Percentiles rank a stretch among this genome's conserved stretches.
Conservation (phyloP, 345 rosid genomes). For the Erucastrum elatum region DNA sequence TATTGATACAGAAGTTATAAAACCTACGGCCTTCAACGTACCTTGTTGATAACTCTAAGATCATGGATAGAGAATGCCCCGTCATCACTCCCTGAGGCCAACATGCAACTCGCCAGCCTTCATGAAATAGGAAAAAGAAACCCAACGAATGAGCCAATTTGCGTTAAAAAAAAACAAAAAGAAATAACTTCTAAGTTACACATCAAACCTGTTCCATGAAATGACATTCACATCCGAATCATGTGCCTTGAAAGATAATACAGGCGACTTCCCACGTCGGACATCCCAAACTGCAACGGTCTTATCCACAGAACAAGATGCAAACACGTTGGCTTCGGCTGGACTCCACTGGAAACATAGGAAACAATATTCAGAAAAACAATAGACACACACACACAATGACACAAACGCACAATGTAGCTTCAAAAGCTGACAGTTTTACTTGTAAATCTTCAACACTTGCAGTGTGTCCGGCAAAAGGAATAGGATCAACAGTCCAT, state of each 20-base stretch:
- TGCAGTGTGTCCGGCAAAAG: conserved; percentile 74
- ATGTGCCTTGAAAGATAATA: conserved; percentile 77
- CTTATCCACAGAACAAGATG: conserved; percentile 89
- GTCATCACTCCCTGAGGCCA: conserved; percentile 97
- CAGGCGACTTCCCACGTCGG: conserved; percentile 67
- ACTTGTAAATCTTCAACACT: conserved; percentile 97
- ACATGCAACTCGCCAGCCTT: conserved; percentile 89
- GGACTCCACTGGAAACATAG: conserved; percentile 86
- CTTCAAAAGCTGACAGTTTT: not conserved
- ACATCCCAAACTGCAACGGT: conserved; percentile 87
- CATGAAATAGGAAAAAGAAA: not conserved
- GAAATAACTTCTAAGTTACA: not conserved
- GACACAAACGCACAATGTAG: not conserved
- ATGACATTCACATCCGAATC: conserved; percentile 92
- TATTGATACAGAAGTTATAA: not conserved
- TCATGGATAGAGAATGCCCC: conserved; percentile 92
- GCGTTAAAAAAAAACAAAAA: not conserved
- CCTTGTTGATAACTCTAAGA: conserved; percentile 67
- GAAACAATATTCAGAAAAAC: conserved; percentile 16
- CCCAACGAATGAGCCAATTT: not conserved
- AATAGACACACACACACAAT: not conserved
- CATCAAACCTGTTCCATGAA: conserved; percentile 85
- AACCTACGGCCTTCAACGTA: conserved; percentile 18
- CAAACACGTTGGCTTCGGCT: conserved; percentile 72
- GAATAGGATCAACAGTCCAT: conserved; percentile 77